Base-by-base conservation (phyloP, 2,329 filamentous ascomycete genomes). In the Xylaria sp. region DNA sequence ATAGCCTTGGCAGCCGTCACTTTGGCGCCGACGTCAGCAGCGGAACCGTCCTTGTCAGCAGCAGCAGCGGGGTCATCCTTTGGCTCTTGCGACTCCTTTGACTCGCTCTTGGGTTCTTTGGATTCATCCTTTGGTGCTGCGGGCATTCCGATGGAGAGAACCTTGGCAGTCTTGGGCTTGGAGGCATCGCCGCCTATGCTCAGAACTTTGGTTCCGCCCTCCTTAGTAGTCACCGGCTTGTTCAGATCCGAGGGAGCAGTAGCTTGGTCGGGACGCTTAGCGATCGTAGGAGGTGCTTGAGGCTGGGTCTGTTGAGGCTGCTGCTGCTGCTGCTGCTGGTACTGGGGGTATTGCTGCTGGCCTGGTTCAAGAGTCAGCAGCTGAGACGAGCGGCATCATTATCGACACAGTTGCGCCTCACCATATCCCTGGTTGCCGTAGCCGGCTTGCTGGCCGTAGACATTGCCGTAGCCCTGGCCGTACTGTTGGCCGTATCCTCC, bases 1-100 rank as follows among this genome's bases (percentile, higher is more conserved):
- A 98, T 93, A 10, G 95, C 94, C 83, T 98, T 98, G 60, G 89
- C 85, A 4, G 94, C 95, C 1, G 91, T 85, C n/a, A 92, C 90
- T 83, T 98, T 98, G 70, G 94, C 87, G 37, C 93, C 92, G 34
- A 91, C 82, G 54, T 84, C 84, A 59, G 83, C 84, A 60, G 83
- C 46, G 12, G 41, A 46, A n/a, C 73, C 60, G 20, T 72, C 77
- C 62, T 82, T 80, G 54, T 75, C 72, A 15, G 73, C 63, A 31
- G 73, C 63, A 31, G 28, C 28, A 28, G 71, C 67, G 4, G 78
- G 70, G 8, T 65, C 57, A 13, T 59, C 60, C 41, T 80, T 80
- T 78, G 83, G 81, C 31, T 67, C 59, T 4, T 55, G 54, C 2
- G 59, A n/a, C 18, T 65, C 52, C 23, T 80, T 80, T 79, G 83